phyloP scores from a whole-genome alignment of 768 basidiomycete genomes.

The Leucosporidium scottii region DNA sequence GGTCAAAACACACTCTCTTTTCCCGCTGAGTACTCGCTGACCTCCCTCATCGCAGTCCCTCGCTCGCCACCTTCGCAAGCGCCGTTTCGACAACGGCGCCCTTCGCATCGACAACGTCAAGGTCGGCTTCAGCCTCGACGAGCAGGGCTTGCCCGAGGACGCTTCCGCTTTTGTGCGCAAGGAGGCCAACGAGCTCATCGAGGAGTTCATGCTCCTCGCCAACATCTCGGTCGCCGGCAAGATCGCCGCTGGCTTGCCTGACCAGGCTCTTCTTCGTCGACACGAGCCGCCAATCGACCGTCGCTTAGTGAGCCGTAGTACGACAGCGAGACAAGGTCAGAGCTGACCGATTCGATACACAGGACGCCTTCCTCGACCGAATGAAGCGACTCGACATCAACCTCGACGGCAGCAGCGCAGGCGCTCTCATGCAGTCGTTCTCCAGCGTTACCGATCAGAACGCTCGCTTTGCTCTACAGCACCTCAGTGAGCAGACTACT shows the following conservation, averaged over 20 bases:
- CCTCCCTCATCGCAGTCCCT: constrained; percentile 46
- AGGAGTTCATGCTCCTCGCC: constrained; percentile 95
- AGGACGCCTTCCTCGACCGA: constrained; percentile 72
- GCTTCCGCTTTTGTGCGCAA: constrained; percentile 58
- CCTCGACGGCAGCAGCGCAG: constrained; percentile 71
- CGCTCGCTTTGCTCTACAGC: constrained; percentile 67
- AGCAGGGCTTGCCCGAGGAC: constrained; percentile 67
- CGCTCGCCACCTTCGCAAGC: constrained; percentile 62
- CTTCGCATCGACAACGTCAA: constrained; percentile 62
- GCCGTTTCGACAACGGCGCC: constrained; percentile 66
- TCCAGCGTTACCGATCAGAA: constrained; percentile 53
- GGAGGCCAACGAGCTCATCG: constrained; percentile 73
- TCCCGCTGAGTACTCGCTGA: not conserved
- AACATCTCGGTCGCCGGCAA: constrained; percentile 87
- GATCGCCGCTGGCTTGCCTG: constrained; percentile 86
- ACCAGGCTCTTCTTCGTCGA: constrained; percentile 91
- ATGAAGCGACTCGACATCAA: constrained; percentile 74
- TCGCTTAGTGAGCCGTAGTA: constrained; percentile 57
- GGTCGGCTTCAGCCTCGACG: constrained; percentile 72
- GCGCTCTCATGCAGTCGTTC: constrained; percentile 76
- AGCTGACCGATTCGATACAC: constrained; percentile 6
- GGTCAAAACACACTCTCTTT: not conserved
- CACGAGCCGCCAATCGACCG: constrained; percentile 90
- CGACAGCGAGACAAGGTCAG: not conserved
- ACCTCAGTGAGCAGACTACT: constrained; percentile 46